Base-by-base conservation (phyloP, 2,329 filamentous ascomycete species). In the Talaromyces pinophilus region DNA sequence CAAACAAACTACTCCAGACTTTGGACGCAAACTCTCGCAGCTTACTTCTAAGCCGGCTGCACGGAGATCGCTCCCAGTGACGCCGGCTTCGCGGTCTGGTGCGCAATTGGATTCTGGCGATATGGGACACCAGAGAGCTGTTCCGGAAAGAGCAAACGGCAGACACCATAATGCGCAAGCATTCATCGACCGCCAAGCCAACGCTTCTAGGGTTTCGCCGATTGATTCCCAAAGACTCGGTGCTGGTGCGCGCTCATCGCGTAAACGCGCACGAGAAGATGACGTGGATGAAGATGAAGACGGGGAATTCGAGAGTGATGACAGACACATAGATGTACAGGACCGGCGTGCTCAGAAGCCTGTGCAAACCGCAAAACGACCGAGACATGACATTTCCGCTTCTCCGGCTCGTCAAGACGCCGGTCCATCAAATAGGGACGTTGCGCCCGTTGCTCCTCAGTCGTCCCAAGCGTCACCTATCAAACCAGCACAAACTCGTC, bases 111-210 rank as follows among this genome's bases (percentile, higher is more conserved):
- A 52, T n/a, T 30, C 59, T 5, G 44, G 44, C 15, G 59, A 61
- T 38, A 4, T 61, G 10, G 59, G 42, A 4, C 15, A 38, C n/a
- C 59, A 54, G n/a, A 7, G 46, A 11, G 13, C 52, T 10, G 11
- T 13, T 8, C 62, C 48, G 3, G 35, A 19, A 22, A 15, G 42
- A 52, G n/a, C 22, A 19, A 28, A 62, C 17, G 44, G 61, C 15
- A 63, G 52, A 59, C 28, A 6, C 22, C 30, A 33, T 19, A 33
- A 22, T 25, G 40, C 46, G n/a, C 62, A 44, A n/a, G 38, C 73
- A 7, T 77, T 80, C 59, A 76, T 80, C 28, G 76, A 79, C 64
- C 77, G 74, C 1, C 79, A 81, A 65, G 64, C 61, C 3, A 71
- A 72, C 52, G 77, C 78, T 15, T 64, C 67, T 2, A 73, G 74